Percentiles rank a stretch among this genome's conserved stretches.
phyloP scores from a whole-genome alignment of 2,329 filamentous ascomycete genomes.

The Beauveria varroae region DNA sequence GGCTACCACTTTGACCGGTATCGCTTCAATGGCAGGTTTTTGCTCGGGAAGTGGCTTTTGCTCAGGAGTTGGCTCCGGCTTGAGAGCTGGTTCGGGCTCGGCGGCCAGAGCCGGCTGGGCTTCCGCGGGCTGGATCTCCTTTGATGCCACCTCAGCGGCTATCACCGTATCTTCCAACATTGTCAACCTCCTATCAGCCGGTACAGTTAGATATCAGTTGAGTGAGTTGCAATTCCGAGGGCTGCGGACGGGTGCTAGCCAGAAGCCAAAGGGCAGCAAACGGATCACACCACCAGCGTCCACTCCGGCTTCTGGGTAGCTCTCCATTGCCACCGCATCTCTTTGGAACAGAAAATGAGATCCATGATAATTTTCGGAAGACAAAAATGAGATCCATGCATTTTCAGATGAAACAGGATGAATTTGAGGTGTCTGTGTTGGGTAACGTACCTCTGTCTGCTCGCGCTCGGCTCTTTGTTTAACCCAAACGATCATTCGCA shows the following conservation, averaged over 20 bases:
- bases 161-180: not conserved
- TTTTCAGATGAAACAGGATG: not conserved
- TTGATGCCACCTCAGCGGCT: not conserved
- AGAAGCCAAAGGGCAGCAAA: not conserved
- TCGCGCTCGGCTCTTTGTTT: not conserved
- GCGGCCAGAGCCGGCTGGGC: not conserved
- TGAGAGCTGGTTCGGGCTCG: not conserved
- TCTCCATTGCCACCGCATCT: not conserved
- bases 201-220: not conserved
- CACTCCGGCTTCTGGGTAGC: not conserved
- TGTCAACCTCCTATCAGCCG: not conserved
- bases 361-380: not conserved
- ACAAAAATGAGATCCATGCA: not conserved
- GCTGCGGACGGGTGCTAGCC: not conserved
- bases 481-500: not conserved
- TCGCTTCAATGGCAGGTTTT: not conserved
- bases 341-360: not conserved
- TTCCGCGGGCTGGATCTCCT: not conserved
- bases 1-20: not conserved
- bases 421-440: not conserved
- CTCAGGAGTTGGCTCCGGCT: not conserved
- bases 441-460: slow-evolving; percentile 1
- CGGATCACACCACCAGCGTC: not conserved
- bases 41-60: not conserved
- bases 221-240: not conserved